Conservation (phyloP, 176 grass and related monocot genomes). For the Chloris gayana region DNA sequence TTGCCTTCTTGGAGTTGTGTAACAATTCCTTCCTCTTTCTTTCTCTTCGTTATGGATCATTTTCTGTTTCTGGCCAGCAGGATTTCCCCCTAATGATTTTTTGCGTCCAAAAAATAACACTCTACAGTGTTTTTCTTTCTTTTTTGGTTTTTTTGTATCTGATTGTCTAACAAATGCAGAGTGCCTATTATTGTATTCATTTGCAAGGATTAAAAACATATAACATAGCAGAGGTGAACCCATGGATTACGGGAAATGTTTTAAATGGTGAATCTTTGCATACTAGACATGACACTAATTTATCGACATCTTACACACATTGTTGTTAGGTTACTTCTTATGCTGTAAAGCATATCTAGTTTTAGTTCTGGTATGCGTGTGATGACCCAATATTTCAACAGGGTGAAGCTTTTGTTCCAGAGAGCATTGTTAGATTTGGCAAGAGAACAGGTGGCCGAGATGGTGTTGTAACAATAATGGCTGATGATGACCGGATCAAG, state of each 20-base stretch:
- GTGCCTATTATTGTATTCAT: no score
- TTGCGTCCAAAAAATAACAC: background rate
- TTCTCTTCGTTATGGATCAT: background rate
- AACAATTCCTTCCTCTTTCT: background rate
- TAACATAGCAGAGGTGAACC: no score
- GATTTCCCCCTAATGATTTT: background rate
- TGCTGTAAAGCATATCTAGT: background rate
- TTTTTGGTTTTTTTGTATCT: background rate
- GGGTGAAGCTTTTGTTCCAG: slow-evolving; percentile 95
- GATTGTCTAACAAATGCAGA: background rate
- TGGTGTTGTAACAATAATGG: slow-evolving; percentile 59
- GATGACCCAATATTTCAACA: slow-evolving; percentile 40
- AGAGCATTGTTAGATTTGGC: slow-evolving; percentile 77
- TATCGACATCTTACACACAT: background rate
- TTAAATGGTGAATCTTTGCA: background rate
- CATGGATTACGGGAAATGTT: background rate
- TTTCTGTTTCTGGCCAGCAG: background rate
- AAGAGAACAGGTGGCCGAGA: slow-evolving; percentile 65
- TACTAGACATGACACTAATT: background rate
- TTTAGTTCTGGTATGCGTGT: background rate
- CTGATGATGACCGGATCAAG: slow-evolving; percentile 79
- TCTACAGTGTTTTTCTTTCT: background rate
- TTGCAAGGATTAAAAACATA: no score
- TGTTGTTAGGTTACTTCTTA: background rate
- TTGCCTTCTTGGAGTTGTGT: background rate